These are phyloP conservation scores for Pseudogymnoascus sp. DNA, from an alignment of 2,329 filamentous ascomycete species.

Conservation along the genomic window DNA sequence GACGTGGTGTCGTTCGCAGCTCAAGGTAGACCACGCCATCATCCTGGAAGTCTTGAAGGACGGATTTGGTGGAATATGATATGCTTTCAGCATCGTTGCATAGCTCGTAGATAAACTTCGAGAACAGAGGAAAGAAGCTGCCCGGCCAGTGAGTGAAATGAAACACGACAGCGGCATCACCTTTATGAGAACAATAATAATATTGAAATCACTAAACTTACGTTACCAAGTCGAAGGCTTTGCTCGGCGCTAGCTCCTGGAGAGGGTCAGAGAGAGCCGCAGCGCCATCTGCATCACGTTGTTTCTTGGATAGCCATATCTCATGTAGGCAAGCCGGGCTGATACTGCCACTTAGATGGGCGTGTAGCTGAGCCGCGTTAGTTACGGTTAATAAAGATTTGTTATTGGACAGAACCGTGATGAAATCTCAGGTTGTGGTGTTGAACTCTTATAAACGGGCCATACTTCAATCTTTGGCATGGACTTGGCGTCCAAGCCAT, in stretches of 20 bases:
- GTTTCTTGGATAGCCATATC: constrained; percentile 58
- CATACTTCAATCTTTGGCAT: constrained; percentile 49
- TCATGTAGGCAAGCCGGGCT: constrained; percentile 63
- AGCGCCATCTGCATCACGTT: constrained; percentile 38
- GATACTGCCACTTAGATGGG: constrained; percentile 73
- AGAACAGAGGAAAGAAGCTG: constrained; percentile 73
- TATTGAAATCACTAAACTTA: constrained; percentile 29
- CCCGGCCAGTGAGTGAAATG: constrained; percentile 13
- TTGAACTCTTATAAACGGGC: background rate
- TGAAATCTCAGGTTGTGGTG: background rate
- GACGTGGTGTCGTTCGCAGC: constrained; percentile 69
- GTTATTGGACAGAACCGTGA: background rate
- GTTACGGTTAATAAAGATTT: constrained; percentile 14
- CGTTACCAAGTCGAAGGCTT: constrained; percentile 63
- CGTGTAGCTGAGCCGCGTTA: constrained; percentile 53
- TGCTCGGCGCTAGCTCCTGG: constrained; percentile 58
- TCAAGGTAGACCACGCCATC: constrained; percentile 75
- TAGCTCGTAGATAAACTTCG: constrained; percentile 70
- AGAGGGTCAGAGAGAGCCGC: constrained; percentile 55
- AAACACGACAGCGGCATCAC: constrained; percentile 5
- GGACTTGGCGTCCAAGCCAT: constrained; percentile 31
- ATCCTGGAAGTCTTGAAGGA: constrained; percentile 55
- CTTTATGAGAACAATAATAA: background rate
- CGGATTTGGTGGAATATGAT: constrained; percentile 52
- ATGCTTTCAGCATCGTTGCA: constrained; percentile 55